These are phyloP conservation scores for Fagus sylvatica DNA, from an alignment of 306 rosid genomes.

Conservation along the genomic window DNA sequence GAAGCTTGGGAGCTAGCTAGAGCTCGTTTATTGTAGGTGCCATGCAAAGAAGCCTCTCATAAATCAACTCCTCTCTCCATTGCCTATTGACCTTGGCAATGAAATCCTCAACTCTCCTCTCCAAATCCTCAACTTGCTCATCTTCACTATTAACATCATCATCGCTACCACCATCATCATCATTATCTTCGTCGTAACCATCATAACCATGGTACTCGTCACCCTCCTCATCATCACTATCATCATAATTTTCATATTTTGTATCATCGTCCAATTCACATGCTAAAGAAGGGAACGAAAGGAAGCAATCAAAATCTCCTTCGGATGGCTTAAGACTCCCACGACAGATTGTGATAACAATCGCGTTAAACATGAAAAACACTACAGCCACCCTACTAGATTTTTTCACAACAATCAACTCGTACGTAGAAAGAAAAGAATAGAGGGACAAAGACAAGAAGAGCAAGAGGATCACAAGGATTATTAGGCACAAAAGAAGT, in stretches of 20 bases:
- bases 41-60: slow-evolving; percentile 9
- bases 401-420: slow-evolving; percentile 12
- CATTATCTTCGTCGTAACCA: slow-evolving; percentile 35
- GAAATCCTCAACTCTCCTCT: slow-evolving; percentile 37
- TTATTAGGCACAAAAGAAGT: not conserved
- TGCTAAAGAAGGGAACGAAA: not conserved
- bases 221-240: not conserved
- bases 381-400: slow-evolving; percentile 7
- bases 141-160: not conserved
- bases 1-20: slow-evolving; percentile 8
- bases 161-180: not conserved
- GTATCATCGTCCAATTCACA: not conserved
- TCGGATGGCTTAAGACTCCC: not conserved
- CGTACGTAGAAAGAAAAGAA: slow-evolving; percentile 18
- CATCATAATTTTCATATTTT: not conserved
- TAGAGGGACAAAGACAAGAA: not conserved
- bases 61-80: slow-evolving; percentile 37
- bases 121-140: slow-evolving; percentile 23
- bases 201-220: slow-evolving; percentile 14
- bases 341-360: slow-evolving; percentile 12
- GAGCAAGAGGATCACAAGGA: not conserved
- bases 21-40: slow-evolving; percentile 8
- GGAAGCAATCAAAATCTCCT: slow-evolving; percentile 3
- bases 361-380: slow-evolving; percentile 26
- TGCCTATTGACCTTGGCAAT: slow-evolving; percentile 26